Evolutionary conservation across 768 basidiomycete genomes (phyloP), one percentile per base, ranked within the genome.

Genomic region (Leucocoprinus leucothites): DNA sequence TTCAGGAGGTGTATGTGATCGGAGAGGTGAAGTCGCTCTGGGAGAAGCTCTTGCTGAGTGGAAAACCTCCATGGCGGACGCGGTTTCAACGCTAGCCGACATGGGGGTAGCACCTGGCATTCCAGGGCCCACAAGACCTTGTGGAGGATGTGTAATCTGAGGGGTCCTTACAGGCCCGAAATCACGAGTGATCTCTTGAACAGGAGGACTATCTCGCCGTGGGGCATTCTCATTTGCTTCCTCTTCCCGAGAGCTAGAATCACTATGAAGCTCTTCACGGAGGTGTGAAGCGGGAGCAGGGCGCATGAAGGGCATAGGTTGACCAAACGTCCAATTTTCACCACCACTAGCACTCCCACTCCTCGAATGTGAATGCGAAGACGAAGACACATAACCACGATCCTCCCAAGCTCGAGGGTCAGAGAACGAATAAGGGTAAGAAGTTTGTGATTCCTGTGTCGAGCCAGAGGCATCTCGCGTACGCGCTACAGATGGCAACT

Each of bases 281-380:
- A 38, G 38, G 11, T 13, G 4, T 13, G 4, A 38, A 38, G 38
- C 11, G 16, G 16, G 9, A 38, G 38, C 9, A 38, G 38, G 14
- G 4, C 38, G 38, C 38, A 38, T 38, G 14, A 38, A 38, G 4
- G 16, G 9, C 38, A 38, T 38, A 4, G 38, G 38, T 13, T 3
- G 9, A 6, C 89, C 89, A 68, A 91, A 91, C 8, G 89, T 91
- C 65, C 89, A 78, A 64, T 88, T 88, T 63, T 89, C 87, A 14
- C 51, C 57, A 3, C 78, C 74, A 49, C 74, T 77, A 43, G 72
- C 77, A 57, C 81, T 83, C 22, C 81, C 82, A 26, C 76, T 74
- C 58, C 78, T 64, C 34, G 77, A 78, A 66, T 79, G 78, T 3
- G 76, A 74, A 11, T 31, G 31, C 54, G 72, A 69, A 9, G 75